Evolutionary conservation across 2,329 filamentous ascomycete species (phyloP).

Genomic region (Aaosphaeria arxii): DNA sequence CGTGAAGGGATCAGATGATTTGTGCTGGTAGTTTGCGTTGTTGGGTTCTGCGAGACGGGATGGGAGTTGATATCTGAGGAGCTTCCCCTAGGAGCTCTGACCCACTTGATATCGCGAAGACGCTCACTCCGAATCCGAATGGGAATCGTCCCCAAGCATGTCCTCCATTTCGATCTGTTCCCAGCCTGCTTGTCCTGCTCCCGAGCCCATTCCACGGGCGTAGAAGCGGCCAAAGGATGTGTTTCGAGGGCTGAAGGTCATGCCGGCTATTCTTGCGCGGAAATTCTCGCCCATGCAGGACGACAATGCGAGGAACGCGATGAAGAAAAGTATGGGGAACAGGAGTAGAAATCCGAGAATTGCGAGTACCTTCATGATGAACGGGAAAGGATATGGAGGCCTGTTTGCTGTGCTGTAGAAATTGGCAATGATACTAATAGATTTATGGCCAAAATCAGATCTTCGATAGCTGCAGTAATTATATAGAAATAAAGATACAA

Average conservation of each 20-base stretch:
- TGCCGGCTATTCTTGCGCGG: constrained; percentile 42
- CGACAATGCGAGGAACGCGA: constrained; percentile 53
- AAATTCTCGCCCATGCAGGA: constrained; percentile 55
- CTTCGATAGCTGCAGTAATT: no score
- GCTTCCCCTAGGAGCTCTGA: no score
- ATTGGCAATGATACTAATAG: neutral
- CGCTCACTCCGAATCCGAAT: no score
- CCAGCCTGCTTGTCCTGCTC: constrained; percentile 52
- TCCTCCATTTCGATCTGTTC: constrained; percentile 64
- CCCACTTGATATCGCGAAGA: no score
- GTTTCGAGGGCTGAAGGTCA: constrained; percentile 38
- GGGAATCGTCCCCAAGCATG: constrained; percentile 49
- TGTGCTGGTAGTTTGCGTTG: no score
- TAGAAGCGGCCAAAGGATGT: constrained; percentile 55
- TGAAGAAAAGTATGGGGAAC: constrained; percentile 34
- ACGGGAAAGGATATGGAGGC: neutral
- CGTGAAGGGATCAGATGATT: no score
- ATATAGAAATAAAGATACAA: no score
- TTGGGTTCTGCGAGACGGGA: no score
- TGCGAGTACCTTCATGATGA: constrained; percentile 29
- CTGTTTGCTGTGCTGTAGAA: neutral
- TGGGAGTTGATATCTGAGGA: no score
- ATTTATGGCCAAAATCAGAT: no score
- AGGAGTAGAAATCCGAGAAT: constrained; percentile 32
- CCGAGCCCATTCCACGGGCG: constrained; percentile 53